Conservation (phyloP, 352 stramenopile species). For the Lagenidium giganteum region DNA sequence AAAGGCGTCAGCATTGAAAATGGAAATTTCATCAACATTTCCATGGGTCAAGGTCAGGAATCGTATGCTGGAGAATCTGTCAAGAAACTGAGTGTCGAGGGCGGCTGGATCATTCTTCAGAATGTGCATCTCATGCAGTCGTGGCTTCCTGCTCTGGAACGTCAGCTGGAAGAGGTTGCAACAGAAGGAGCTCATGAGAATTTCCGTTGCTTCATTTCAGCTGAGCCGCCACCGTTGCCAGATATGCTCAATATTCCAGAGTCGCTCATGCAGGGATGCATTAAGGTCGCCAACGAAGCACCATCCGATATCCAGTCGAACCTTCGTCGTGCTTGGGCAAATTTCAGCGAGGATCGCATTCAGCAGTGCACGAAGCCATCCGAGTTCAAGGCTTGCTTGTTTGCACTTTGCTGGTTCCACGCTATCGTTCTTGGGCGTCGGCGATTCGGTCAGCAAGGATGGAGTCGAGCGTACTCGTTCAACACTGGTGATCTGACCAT, state of each 20-base stretch:
- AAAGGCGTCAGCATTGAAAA: slow-evolving; percentile 90
- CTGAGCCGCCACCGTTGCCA: slow-evolving; percentile 88
- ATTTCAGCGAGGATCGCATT: slow-evolving; percentile 91
- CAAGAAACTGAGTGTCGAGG: slow-evolving; percentile 86
- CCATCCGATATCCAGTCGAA: slow-evolving; percentile 96
- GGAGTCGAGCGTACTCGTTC: slow-evolving; percentile 93
- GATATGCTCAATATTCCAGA: slow-evolving; percentile 97
- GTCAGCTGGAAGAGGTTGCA: slow-evolving; percentile 88
- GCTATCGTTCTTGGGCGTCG: slow-evolving; percentile 90
- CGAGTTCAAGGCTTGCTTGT: slow-evolving; percentile 93
- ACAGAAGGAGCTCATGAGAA: slow-evolving; percentile 88
- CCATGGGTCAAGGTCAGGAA: slow-evolving; percentile 91
- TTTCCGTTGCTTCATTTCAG: slow-evolving; percentile 96
- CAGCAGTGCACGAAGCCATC: slow-evolving; percentile 81
- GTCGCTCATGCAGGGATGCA: slow-evolving; percentile 92
- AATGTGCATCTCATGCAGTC: slow-evolving; percentile 96
- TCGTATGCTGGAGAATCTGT: slow-evolving; percentile 89
- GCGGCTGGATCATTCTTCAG: slow-evolving; percentile 95
- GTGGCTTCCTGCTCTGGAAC: slow-evolving; percentile 92
- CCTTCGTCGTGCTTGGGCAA: slow-evolving; percentile 90
- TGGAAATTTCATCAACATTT: slow-evolving; percentile 96
- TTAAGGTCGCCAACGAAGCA: slow-evolving; percentile 96
- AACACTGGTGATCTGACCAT: slow-evolving; percentile 96
- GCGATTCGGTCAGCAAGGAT: slow-evolving; percentile 93
- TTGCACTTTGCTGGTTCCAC: slow-evolving; percentile 95